Percentiles rank a stretch among this genome's conserved stretches.
Evolutionary conservation across 2,329 filamentous ascomycete genomes (phyloP).

Genomic region (Fusarium sulawesiense): DNA sequence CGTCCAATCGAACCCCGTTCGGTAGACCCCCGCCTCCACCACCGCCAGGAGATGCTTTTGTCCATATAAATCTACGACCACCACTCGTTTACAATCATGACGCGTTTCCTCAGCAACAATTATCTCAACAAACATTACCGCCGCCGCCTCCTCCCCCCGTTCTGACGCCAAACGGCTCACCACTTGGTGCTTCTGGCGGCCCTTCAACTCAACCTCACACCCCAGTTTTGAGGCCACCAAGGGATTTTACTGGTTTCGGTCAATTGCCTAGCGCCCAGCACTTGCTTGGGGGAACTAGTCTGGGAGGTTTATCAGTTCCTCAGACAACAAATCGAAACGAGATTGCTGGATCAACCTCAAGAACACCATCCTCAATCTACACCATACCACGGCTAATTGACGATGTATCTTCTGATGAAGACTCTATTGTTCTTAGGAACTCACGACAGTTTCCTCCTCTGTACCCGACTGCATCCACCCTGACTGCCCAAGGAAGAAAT

Average conservation of each 20-base stretch:
- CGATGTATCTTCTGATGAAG: conserved; percentile 43
- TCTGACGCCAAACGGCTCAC: background rate
- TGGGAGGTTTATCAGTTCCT: background rate
- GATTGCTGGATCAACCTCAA: conserved; percentile 12
- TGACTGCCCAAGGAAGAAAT: conserved; percentile 36
- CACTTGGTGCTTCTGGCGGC: background rate
- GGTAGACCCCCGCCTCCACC: conserved; percentile 20
- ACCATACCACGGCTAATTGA: conserved; percentile 40
- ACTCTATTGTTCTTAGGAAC: conserved; percentile 47
- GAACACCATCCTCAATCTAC: conserved; percentile 40
- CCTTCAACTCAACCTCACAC: background rate
- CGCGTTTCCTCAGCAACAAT: conserved; percentile 12
- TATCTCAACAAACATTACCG: conserved; percentile 2
- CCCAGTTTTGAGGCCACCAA: conserved; percentile 3
- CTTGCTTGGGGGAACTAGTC: background rate
- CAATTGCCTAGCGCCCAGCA: conserved; percentile 1
- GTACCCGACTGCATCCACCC: conserved; percentile 45
- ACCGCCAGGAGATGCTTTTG: conserved; percentile 13
- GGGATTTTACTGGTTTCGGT: conserved; percentile 2
- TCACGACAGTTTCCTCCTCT: conserved; percentile 50
- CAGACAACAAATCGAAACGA: conserved; percentile 6
- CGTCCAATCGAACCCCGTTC: conserved; percentile 7
- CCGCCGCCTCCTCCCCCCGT: conserved; percentile 7
- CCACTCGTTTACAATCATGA: conserved; percentile 11
- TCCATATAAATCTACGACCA: conserved; percentile 28